Conservation (phyloP, 345 rosid genomes). For the Odontarrhena argentea region DNA sequence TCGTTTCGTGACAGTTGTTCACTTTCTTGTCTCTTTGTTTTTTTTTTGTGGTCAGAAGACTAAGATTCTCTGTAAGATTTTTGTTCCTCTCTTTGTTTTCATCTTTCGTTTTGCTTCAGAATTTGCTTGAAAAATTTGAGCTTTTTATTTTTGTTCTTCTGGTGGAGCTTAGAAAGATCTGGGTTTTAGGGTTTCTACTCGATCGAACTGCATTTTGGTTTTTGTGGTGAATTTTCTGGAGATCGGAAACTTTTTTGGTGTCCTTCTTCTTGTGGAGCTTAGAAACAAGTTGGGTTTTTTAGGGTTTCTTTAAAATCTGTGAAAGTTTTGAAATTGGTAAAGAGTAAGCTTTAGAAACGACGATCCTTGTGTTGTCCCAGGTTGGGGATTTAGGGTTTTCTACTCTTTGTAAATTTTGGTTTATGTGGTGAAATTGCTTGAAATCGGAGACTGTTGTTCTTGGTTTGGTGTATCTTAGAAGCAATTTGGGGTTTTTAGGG, state of each 20-base stretch:
- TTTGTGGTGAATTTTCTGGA: background rate
- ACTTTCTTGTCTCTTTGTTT: background rate
- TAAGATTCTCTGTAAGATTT: constrained; percentile 19
- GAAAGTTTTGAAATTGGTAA: background rate
- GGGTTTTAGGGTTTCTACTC: background rate
- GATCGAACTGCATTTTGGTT: background rate
- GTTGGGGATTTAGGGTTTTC: background rate
- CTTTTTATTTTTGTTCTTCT: background rate
- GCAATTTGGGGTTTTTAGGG: background rate
- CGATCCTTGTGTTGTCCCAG: constrained; percentile 19
- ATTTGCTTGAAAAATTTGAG: background rate
- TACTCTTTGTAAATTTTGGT: background rate
- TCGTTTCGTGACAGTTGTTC: background rate
- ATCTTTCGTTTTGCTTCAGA: background rate
- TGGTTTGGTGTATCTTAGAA: background rate
- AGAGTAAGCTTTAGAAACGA: background rate
- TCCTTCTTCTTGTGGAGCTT: background rate
- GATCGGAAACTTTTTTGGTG: background rate
- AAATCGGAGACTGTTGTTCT: background rate
- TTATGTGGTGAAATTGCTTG: background rate
- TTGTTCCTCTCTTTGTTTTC: background rate
- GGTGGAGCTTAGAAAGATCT: background rate
- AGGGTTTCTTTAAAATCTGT: constrained; percentile 17
- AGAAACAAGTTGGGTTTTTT: background rate
- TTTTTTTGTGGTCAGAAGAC: background rate